Evolutionary conservation across 2,329 filamentous ascomycete genomes (phyloP), one percentile per base, ranked within the genome.

Genomic region (Trichoderma sp.): DNA sequence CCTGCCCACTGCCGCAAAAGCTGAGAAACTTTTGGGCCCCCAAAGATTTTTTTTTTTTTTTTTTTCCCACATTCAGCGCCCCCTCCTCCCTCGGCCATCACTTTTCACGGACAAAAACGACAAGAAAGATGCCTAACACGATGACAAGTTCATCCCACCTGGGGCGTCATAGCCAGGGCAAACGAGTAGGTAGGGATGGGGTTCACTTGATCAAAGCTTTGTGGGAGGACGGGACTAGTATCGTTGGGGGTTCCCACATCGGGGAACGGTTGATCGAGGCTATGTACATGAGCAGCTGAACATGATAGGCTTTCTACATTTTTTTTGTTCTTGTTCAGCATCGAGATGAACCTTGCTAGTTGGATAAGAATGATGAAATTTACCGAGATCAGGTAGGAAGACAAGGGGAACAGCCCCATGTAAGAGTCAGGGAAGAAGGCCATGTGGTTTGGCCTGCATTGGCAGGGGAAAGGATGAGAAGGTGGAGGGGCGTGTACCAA

Each of bases 71-170:
- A 34, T 56, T 51, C 61, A 65, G 30, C 24, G 21, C 61, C 16
- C 51, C 8, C 26, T 51, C 32, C 49, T 10, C n/a, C 59, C 52
- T 56, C 61, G 61, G 61, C 61, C 61, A 65, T 65, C 61, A 65
- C 61, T 65, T 55, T 8, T 65, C 51, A 43, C 61, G 51, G 49
- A 56, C 16, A 39, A 46, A 21, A 46, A 46, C 18, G 18, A 65
- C n/a, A 65, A 54, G 26, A 39, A 26, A 54, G 51, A 55, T 65
- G 61, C 61, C 61, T 65, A 65, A 55, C 61, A 28, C 46, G 60
- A 63, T 63, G 32, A 39, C 60, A 26, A 24, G 6, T 63, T 32
- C 24, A 37, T 37, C 37, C 37, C 37, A 18, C 37, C 4, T 51
- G 8, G 49, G 46, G 60, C 60, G 46, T 54, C 43, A 21, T 28